Evolutionary conservation across 192 early-diverging fungal genomes (phyloP), one percentile per base, ranked within the genome.

Genomic region (Rhizophagus clarus): DNA sequence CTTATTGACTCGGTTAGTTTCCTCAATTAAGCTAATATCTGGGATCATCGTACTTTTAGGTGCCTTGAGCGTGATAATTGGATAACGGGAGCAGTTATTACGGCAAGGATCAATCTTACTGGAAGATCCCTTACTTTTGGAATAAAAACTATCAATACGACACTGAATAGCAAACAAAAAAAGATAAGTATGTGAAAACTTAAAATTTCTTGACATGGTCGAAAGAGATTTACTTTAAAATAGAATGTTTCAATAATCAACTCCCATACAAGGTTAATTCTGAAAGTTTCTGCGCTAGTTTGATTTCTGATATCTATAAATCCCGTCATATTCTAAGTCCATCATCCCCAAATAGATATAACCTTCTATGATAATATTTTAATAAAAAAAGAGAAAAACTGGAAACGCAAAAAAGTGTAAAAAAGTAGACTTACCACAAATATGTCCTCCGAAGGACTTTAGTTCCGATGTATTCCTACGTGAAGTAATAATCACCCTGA

Each of bases 311-410:
- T 17, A 69, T 0, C 20, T 3, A 17, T 69, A 69, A 69, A 69
- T 69, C 0, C 67, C 2, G 17, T 69, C 67, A n/a, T 69, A 69
- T 7, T 69, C 67, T 14, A 69, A 6, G 34, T 69, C 9, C 67
- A 69, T 69, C 20, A 37, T 69, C 22, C 37, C 7, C 2, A 71
- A 71, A 71, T 47, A 71, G 2, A 71, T 71, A 10, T 71, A 71
- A 1, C 22, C n/a, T 47, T 71, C 69, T 71, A 47, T 47, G n/a
- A n/a, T n/a, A 71, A 71, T 47, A n/a, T 71, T 71, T 47, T 37
- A 45, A 24, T 2, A n/a, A 22, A 71, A 47, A n/a, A 7, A 0
- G 37, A 9, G 6, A 37, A n/a, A n/a, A 45, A 71, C 34, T 24
- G 22, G 1, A 20, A 26, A 45, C 0, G n/a, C 9, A 47, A 22